Conservation (phyloP, 345 rosid genomes). For the Gossypium anomalum region DNA sequence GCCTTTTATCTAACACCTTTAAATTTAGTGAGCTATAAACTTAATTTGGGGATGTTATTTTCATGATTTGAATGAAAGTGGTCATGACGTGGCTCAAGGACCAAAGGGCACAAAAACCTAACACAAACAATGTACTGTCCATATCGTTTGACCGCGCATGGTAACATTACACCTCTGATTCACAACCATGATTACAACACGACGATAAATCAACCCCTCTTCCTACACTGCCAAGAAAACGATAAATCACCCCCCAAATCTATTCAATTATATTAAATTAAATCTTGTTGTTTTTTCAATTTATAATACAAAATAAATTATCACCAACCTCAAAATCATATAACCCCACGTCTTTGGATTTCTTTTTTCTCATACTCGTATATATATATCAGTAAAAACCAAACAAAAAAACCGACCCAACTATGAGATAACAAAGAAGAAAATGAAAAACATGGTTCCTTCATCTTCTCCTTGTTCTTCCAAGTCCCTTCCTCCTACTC, state of each 20-base stretch:
- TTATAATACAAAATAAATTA: too few species aligned
- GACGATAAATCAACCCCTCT: conserved; percentile 31
- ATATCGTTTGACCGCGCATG: conserved; percentile 11
- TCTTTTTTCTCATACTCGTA: background rate
- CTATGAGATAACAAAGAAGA: conserved; percentile 12
- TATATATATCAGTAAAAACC: background rate
- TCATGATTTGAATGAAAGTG: background rate
- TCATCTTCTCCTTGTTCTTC: conserved; percentile 56
- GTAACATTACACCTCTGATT: conserved; percentile 15
- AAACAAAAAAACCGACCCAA: background rate
- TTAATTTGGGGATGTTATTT: too few species aligned
- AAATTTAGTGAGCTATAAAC: too few species aligned
- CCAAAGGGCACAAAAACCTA: conserved; percentile 14
- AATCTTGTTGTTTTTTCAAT: too few species aligned
- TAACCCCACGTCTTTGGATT: background rate
- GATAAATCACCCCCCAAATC: conserved; percentile 14
- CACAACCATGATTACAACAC: conserved; percentile 42
- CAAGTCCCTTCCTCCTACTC: conserved; percentile 40
- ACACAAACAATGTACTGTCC: conserved; percentile 2
- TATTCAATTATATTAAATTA: too few species aligned
- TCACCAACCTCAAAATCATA: background rate
- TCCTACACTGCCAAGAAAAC: conserved; percentile 28
- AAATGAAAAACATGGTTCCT: conserved; percentile 45
- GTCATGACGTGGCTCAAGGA: background rate
- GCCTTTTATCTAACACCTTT: too few species aligned